Evolutionary conservation across 2,329 filamentous ascomycete species (phyloP).

Genomic region (Albifimbria verrucaria): DNA sequence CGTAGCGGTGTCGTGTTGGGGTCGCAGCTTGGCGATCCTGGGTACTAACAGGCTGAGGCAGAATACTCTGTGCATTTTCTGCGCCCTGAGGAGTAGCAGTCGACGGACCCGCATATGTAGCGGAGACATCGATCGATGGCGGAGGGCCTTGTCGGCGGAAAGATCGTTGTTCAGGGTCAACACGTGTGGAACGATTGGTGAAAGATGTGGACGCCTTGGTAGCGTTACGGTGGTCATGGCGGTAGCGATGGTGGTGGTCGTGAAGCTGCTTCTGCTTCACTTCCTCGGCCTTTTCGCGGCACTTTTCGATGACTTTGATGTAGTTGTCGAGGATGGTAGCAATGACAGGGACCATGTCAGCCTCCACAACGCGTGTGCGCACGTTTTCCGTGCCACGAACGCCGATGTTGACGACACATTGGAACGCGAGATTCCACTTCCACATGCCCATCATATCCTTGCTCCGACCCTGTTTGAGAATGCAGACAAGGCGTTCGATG

Average conservation of each 20-base stretch:
- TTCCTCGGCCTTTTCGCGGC: slow-evolving; percentile 81
- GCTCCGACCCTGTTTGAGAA: slow-evolving; percentile 93
- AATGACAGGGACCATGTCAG: slow-evolving; percentile 98
- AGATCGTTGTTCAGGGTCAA: slow-evolving; percentile 57
- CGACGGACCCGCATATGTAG: slow-evolving; percentile 36
- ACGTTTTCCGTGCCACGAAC: slow-evolving; percentile 93
- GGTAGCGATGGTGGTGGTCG: slow-evolving; percentile 49
- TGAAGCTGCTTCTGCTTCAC: slow-evolving; percentile 67
- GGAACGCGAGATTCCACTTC: slow-evolving; percentile 99
- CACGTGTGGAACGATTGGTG: slow-evolving; percentile 48
- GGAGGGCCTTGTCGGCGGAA: slow-evolving; percentile 78
- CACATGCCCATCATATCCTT: slow-evolving; percentile 99
- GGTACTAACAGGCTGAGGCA: slow-evolving; percentile 8
- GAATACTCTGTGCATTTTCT: slow-evolving; percentile 18
- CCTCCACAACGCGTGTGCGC: slow-evolving; percentile 91
- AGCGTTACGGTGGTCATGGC: slow-evolving; percentile 45
- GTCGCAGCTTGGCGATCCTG: slow-evolving; percentile 15
- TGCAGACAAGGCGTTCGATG: slow-evolving; percentile 93
- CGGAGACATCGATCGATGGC: slow-evolving; percentile 59
- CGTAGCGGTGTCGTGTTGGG: slow-evolving; percentile 44
- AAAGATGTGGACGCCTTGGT: slow-evolving; percentile 49
- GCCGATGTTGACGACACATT: slow-evolving; percentile 98
- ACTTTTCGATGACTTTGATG: slow-evolving; percentile 92
- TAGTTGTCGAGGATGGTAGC: slow-evolving; percentile 98
- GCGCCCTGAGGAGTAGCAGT: slow-evolving; percentile 21